Percentiles rank a stretch among this genome's conserved stretches.
Conservation (phyloP, 768 basidiomycete species). For the Pleurotus tuoliensis region DNA sequence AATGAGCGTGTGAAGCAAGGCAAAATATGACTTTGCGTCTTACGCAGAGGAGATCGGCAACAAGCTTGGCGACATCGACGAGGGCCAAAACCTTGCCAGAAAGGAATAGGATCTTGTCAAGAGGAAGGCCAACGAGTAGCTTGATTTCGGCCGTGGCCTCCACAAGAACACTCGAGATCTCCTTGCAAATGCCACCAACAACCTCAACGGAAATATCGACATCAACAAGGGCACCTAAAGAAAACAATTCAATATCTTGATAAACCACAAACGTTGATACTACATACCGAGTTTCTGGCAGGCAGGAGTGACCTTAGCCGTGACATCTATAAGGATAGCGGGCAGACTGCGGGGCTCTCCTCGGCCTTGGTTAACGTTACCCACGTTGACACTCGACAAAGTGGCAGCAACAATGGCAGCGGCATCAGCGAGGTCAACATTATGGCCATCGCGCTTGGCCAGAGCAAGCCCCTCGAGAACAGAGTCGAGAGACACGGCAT, state of each 20-base stretch:
- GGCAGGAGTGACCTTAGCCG: conserved; percentile 11
- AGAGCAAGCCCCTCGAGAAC: too few relatives aligned
- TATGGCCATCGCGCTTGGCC: too few relatives aligned
- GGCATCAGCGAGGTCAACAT: too few relatives aligned
- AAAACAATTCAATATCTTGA: background rate
- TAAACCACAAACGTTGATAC: background rate
- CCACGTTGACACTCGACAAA: background rate
- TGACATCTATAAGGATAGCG: conserved; percentile 10
- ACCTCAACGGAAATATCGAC: conserved; percentile 14
- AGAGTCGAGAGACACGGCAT: too few relatives aligned
- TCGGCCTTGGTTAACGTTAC: background rate
- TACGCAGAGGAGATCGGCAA: conserved; percentile 19
- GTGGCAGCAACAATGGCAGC: too few relatives aligned
- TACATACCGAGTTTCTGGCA: conserved; percentile 15
- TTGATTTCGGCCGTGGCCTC: conserved; percentile 13
- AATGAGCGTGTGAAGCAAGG: too few relatives aligned
- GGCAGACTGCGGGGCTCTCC: conserved; percentile 8
- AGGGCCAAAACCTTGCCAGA: conserved; percentile 13
- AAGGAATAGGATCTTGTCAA: conserved; percentile 10
- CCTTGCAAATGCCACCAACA: conserved; percentile 13
- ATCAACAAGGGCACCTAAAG: conserved; percentile 11
- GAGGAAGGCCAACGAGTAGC: conserved; percentile 13
- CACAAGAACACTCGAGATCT: conserved; percentile 13
- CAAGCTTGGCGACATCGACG: conserved; percentile 10
- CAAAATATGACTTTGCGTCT: too few relatives aligned